Base-by-base conservation (phyloP, 2,329 filamentous ascomycete genomes). In the Monosporascus sp. region DNA sequence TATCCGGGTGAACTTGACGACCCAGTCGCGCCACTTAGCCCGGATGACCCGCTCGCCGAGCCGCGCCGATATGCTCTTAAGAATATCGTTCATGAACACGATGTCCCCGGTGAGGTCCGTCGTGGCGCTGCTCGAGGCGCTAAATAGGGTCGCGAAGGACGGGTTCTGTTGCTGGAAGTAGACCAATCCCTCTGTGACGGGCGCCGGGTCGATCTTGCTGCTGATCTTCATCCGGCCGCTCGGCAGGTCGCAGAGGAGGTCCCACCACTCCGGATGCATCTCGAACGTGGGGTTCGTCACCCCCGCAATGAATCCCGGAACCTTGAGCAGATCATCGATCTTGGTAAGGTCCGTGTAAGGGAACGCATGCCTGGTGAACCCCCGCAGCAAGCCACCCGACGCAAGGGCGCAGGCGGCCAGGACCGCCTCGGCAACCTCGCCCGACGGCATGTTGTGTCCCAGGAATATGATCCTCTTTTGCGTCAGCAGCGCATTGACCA, bases 301-400 rank as follows among this genome's bases (percentile, higher is more conserved):
- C 53, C 94, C 94, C 3, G 94, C 94, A 63, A 99, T 96, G 71
- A 99, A 99, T 2, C 94, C 94, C 7, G 94, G 93, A 0, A 99
- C 94, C 64, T 95, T 93, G 48, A 99, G 80, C 11, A 99, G 80
- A 68, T 97, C 94, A 61, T 99, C 94, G 55, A 99, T 92, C 73
- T 99, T 99, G 59, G 91, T 97, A 44, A 99, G 79, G 73, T 99
- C 94, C 1, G 94, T 99, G 67, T 99, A 99, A 2, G 94, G 94
- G 67, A 99, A 99, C 1, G 94, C 94, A 72, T 97, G 91, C 18
- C 94, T 84, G 8, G 93, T 96, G 71, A 99, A 99, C 28, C 94
- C 94, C 53, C 92, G 82, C 37, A 99, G 76, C n/a, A 96, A 78
- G 6, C 94, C 93, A 20, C 94, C 94, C 14, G 92, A 97, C 15